Conservation (phyloP, 495 filamentous ascomycete genomes). For the Podospora appendiculata region DNA sequence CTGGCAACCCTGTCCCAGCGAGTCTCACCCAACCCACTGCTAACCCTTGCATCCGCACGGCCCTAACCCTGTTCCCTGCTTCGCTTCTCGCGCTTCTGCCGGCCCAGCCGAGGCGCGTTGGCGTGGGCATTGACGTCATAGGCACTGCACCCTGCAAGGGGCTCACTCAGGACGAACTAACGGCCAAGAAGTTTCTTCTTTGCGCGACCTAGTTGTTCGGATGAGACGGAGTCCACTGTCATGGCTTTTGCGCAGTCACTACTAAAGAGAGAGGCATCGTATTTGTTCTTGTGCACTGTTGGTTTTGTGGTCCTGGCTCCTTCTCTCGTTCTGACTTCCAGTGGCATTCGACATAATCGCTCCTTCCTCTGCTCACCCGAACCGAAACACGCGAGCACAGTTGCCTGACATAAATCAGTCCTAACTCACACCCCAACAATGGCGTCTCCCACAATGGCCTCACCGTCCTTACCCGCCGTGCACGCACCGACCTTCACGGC, state of each 20-base stretch:
- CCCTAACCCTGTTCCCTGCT: neutral
- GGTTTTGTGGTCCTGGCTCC: too few species aligned
- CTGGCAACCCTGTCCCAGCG: too few species aligned
- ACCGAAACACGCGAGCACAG: too few species aligned
- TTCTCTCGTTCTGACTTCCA: too few species aligned
- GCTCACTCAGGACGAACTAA: neutral
- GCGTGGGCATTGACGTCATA: neutral
- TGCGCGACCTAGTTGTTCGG: neutral
- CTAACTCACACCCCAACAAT: neutral
- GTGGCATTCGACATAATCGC: too few species aligned
- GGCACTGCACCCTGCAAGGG: neutral
- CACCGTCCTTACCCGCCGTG: neutral
- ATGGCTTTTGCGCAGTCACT: neutral
- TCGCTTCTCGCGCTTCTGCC: neutral
- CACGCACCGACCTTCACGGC: conserved; percentile 15
- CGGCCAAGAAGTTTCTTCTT: neutral
- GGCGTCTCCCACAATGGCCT: neutral
- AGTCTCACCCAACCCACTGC: too few species aligned
- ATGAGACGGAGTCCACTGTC: neutral
- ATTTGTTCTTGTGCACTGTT: too few species aligned
- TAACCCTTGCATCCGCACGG: neutral
- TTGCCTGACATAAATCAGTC: too few species aligned
- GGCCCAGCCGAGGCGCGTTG: neutral
- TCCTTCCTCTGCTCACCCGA: too few species aligned
- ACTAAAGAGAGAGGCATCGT: too few species aligned